Percentiles rank a stretch among this genome's conserved stretches.
Conservation (phyloP, 1,284 basidiomycete species). For the Fomitiporia mediterranea region DNA sequence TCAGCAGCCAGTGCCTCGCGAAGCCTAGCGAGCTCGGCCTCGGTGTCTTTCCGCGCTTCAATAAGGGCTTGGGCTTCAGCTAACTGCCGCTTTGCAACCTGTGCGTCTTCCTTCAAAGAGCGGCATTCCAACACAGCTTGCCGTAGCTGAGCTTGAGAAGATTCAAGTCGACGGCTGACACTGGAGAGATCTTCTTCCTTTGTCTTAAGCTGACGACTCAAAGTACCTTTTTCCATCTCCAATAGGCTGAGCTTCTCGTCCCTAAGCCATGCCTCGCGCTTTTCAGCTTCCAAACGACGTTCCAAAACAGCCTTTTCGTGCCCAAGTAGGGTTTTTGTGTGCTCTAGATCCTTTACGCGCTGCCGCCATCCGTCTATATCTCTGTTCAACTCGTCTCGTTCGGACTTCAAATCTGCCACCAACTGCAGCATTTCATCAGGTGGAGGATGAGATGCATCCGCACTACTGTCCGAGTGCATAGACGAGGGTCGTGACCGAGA, state of each 20-base stretch:
- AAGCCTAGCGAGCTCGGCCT: slow-evolving; percentile 22
- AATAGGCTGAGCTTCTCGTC: slow-evolving; percentile 57
- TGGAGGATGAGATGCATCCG: slow-evolving; percentile 38
- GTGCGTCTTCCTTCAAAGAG: slow-evolving; percentile 30
- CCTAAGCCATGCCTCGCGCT: slow-evolving; percentile 71
- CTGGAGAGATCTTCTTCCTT: slow-evolving; percentile 10
- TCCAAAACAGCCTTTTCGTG: slow-evolving; percentile 49
- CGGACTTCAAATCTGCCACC: slow-evolving; percentile 69
- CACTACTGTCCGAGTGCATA: slow-evolving; percentile 40
- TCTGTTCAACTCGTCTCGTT: slow-evolving; percentile 72
- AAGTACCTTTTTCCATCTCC: slow-evolving; percentile 52
- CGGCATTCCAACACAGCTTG: slow-evolving; percentile 33
- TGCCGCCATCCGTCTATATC: slow-evolving; percentile 74
- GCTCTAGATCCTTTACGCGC: slow-evolving; percentile 64
- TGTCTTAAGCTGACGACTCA: slow-evolving; percentile 12
- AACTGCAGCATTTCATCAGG: slow-evolving; percentile 70
- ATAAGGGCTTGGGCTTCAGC: slow-evolving; percentile 34
- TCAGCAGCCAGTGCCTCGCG: slow-evolving; percentile 15
- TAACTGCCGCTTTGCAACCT: slow-evolving; percentile 27
- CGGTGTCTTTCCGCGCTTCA: slow-evolving; percentile 28
- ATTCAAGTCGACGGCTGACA: slow-evolving; percentile 44
- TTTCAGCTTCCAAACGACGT: slow-evolving; percentile 63
- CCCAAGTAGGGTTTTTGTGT: slow-evolving; percentile 21
- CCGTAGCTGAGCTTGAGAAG: slow-evolving; percentile 35
- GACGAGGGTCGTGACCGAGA: slow-evolving; percentile 52